Evolutionary conservation across 352 stramenopile species (phyloP).

Genomic region (Phytopythium vexans): DNA sequence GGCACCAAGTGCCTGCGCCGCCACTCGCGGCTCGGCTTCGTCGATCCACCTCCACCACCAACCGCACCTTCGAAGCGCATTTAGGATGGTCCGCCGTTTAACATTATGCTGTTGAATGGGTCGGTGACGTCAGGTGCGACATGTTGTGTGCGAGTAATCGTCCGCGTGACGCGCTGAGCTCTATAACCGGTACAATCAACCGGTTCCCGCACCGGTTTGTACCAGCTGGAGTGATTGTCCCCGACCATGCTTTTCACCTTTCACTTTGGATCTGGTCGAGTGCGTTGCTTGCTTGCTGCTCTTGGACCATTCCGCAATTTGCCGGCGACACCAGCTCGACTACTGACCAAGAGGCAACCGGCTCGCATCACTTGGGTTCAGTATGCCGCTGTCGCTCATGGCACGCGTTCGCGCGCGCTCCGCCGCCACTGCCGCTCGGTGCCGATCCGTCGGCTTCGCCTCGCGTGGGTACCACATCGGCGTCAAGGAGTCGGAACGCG

Average conservation of each 20-base stretch:
- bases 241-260: too few relatives aligned
- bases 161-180: conserved; percentile 1
- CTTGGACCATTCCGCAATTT: too few relatives aligned
- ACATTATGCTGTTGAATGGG: neutral
- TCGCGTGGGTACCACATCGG: conserved; percentile 45
- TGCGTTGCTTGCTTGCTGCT: too few relatives aligned
- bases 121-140: conserved; percentile 6
- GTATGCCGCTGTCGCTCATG: too few relatives aligned
- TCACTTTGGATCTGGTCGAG: too few relatives aligned
- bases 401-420: too few relatives aligned
- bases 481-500: conserved; percentile 27
- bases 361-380: too few relatives aligned
- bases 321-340: too few relatives aligned
- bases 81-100: neutral
- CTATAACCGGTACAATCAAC: neutral
- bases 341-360: too few relatives aligned
- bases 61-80: neutral
- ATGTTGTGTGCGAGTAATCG: neutral
- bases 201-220: too few relatives aligned
- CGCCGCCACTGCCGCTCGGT: neutral
- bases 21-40: conserved; percentile 37
- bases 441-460: neutral
- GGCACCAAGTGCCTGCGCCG: conserved; percentile 78
- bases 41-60: conserved; percentile 1
- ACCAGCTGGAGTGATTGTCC: too few relatives aligned